Base-by-base conservation (phyloP, 257 asterid species). In the Solanum pennellii region DNA sequence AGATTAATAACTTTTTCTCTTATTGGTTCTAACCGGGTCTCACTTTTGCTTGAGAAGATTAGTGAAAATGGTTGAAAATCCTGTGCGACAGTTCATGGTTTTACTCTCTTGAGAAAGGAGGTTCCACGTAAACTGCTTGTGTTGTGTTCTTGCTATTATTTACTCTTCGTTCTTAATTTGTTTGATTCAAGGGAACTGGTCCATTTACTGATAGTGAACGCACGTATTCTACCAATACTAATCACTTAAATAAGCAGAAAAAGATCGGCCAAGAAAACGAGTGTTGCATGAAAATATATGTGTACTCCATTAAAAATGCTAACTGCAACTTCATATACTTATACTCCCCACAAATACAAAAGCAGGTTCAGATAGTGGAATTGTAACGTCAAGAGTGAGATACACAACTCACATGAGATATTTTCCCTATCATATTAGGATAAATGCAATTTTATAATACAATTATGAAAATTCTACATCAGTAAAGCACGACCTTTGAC, bases 21-120 rank as follows among this genome's bases (percentile, higher is more conserved):
- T 6, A 35, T 35, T 1, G 37, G 37, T 35, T 35, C 0, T 35
- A 35, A 5, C 6, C 0, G 37, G 7, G 6, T 35, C 4, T 0
- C 7, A 35, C 37, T 35, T 35, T 35, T 5, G 37, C 37, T 35
- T 35, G 37, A 35, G 37, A 35, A 35, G 37, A 35, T 35, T 35
- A 4, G 7, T 35, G 6, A 35, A 35, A 35, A 5, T 5, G 6
- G 37, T 35, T 35, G 1, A 35, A 35, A 5, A 35, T 35, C 37
- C 1, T 35, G 7, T 35, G 37, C 6, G 37, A 35, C 6, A 35
- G 37, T 1, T 35, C 37, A 1, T 35, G 7, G 0, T 35, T 35
- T 35, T 35, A 35, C 37, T 35, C 7, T 0, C 6, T 5, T 35
- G 37, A 35, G 7, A 1, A 35, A 35, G 7, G 1, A 35, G 1